Base-by-base conservation (phyloP, 2,329 filamentous ascomycete species). In the Penicillium griseofulvum region DNA sequence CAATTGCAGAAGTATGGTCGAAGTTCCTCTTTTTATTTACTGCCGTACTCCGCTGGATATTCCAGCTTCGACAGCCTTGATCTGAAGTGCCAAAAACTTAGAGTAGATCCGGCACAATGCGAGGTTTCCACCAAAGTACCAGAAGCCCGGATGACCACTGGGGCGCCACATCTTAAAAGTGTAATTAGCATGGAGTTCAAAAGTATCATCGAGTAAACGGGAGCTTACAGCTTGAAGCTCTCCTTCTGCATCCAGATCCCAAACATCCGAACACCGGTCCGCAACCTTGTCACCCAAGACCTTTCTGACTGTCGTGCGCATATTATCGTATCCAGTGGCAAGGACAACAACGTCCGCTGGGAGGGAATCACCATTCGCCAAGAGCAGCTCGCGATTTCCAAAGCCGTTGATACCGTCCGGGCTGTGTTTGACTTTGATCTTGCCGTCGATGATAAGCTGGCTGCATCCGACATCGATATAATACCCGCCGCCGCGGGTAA, bases 291-390 rank as follows among this genome's bases (percentile, higher is more conserved):
- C 79, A 0, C 87, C 87, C 51, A 90, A 78, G 19, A 87, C 81
- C 31, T 77, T 76, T n/a, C 82, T 73, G 1, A 86, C 83, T 19
- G 82, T 82, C 0, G 82, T 85, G 11, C 79, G 77, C 86, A 90
- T 90, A 65, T 87, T 88, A 57, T 86, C 80, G 61, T 87, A 89
- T 4, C 80, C 84, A 0, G 84, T 87, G 0, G 84, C 84, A 39
- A 87, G 77, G 0, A 89, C 78, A 9, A 89, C 80, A 58, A 87
- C 79, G 58, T 88, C 86, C 0, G 85, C 84, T 17, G 82, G 78
- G 0, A 88, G 67, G 60, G 79, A 77, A 0, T 73, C 71, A 0
- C 84, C 85, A 56, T 88, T 85, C 0, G 76, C 76, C 4, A 86
- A 77, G 1, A 73, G 67, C 0, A 81, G 58, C 1, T 77, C 79